Percentiles rank a stretch among this genome's conserved stretches.
Conservation (phyloP, 2,329 filamentous ascomycete genomes). For the Phyllosticta citriasiana region DNA sequence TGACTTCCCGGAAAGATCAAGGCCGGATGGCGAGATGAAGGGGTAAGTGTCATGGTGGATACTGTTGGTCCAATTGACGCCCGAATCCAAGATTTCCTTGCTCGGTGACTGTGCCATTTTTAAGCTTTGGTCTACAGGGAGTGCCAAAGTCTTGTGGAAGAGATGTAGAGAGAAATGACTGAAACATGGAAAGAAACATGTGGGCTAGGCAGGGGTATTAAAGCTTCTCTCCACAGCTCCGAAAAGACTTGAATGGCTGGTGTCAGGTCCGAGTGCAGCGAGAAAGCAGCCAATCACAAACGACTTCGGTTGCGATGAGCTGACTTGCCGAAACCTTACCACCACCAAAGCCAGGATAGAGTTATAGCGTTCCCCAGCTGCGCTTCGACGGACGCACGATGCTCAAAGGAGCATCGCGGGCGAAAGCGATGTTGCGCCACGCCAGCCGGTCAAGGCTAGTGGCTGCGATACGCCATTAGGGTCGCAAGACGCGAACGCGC, state of each 20-base stretch:
- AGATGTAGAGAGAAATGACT: neutral
- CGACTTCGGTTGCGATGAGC: neutral
- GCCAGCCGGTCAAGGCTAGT: neutral
- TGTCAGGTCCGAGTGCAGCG: neutral
- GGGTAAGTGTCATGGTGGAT: conserved; percentile 44
- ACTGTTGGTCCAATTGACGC: conserved; percentile 4
- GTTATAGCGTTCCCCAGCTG: neutral
- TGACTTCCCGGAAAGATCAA: conserved; percentile 23
- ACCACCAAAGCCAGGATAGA: neutral
- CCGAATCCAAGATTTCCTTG: neutral
- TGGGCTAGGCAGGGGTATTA: neutral
- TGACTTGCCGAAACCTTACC: neutral
- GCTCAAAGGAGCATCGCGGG: neutral
- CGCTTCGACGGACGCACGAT: neutral
- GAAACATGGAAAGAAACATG: neutral
- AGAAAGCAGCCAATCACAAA: neutral
- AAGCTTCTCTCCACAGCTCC: no score
- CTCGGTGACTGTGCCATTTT: neutral
- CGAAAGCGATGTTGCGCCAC: neutral
- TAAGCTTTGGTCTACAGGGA: neutral
- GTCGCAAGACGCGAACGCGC: no score
- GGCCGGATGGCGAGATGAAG: conserved; percentile 34
- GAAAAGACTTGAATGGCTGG: no score
- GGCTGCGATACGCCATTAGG: neutral
- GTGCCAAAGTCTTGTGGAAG: neutral